Conservation (phyloP, 1,284 basidiomycete genomes). For the Leccinum colubrinum region DNA sequence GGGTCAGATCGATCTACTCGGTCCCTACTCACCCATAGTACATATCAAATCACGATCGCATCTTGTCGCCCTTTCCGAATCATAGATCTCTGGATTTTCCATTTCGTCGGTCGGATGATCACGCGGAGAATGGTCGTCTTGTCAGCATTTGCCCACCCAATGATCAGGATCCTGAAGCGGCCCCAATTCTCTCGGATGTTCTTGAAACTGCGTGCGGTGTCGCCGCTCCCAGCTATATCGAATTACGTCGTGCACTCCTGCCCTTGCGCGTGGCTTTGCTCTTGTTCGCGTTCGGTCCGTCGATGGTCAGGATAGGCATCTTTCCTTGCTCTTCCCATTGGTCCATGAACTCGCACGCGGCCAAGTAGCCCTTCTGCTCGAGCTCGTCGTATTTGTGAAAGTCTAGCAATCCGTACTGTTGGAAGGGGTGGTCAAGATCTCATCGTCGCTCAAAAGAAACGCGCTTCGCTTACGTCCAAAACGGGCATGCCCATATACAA, state of each 20-base stretch:
- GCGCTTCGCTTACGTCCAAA: slow-evolving; percentile 57
- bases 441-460: not conserved
- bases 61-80: too few species aligned
- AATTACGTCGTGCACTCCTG: slow-evolving; percentile 73
- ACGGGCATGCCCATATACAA: slow-evolving; percentile 97
- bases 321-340: slow-evolving; percentile 82
- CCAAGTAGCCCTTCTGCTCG: slow-evolving; percentile 78
- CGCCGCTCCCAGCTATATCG: slow-evolving; percentile 39
- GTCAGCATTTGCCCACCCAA: too few species aligned
- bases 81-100: too few species aligned
- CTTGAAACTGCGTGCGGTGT: too few species aligned
- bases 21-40: too few species aligned
- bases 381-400: slow-evolving; percentile 85
- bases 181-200: too few species aligned
- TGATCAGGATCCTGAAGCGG: too few species aligned
- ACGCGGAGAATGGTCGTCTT: too few species aligned
- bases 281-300: slow-evolving; percentile 44
- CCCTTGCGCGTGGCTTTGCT: slow-evolving; percentile 62
- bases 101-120: too few species aligned
- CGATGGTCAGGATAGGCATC: slow-evolving; percentile 71
- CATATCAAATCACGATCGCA: too few species aligned
- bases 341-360: slow-evolving; percentile 71
- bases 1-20: too few species aligned
- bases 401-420: slow-evolving; percentile 76
- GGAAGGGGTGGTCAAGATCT: not conserved